These are phyloP conservation scores for Phytophthora rubi DNA, from an alignment of 352 stramenopile genomes.

Conservation along the genomic window DNA sequence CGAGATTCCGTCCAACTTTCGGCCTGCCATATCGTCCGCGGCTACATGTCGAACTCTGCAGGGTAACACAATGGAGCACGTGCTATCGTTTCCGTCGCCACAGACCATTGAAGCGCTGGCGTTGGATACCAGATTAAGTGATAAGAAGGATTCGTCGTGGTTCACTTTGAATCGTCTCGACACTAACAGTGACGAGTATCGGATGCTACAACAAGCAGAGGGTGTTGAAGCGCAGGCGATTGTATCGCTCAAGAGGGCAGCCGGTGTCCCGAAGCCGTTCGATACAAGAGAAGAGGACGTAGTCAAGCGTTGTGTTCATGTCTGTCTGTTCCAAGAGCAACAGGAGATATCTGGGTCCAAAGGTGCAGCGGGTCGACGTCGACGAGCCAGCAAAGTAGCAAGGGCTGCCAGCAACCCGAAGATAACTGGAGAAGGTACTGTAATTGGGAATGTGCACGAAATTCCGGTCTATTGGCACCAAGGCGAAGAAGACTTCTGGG, in stretches of 20 bases:
- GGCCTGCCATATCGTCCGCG: conserved; percentile 66
- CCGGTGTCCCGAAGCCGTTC: conserved; percentile 76
- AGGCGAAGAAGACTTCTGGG: conserved; percentile 80
- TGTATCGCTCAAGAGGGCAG: conserved; percentile 76
- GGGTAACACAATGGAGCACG: conserved; percentile 70
- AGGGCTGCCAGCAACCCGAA: conserved; percentile 1
- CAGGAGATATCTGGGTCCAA: conserved; percentile 34
- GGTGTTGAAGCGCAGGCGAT: conserved; percentile 64
- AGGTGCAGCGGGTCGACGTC: conserved; percentile 3
- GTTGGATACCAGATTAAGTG: conserved; percentile 33
- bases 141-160: conserved; percentile 42
- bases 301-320: conserved; percentile 79
- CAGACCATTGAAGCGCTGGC: conserved; percentile 66
- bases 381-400: conserved; percentile 10
- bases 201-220: conserved; percentile 62
- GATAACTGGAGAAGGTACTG: conserved; percentile 36
- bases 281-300: conserved; percentile 81
- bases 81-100: conserved; percentile 74
- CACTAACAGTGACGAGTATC: conserved; percentile 39
- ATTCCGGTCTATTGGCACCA: conserved; percentile 78
- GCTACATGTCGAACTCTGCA: conserved; percentile 54
- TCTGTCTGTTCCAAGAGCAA: conserved; percentile 78
- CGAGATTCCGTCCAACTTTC: conserved; percentile 81
- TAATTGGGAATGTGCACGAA: conserved; percentile 81
- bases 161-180: conserved; percentile 37